Conservation (phyloP, 441 rosid species). For the Hura crepitans region DNA sequence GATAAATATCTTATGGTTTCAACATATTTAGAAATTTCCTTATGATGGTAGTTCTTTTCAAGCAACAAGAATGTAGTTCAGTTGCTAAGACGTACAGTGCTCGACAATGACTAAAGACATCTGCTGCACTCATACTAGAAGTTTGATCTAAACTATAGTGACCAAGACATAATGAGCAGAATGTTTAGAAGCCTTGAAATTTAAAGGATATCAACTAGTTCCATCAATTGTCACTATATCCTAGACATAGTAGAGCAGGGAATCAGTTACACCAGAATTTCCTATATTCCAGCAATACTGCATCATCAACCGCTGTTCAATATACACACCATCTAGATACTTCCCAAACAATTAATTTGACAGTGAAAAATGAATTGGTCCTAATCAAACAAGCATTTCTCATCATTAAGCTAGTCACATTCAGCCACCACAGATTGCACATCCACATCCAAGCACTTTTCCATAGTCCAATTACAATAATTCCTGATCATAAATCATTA, state of each 20-base stretch:
- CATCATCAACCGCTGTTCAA: background rate
- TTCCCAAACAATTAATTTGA: background rate
- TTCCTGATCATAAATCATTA: background rate
- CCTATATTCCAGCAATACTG: conserved; percentile 1
- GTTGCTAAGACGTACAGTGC: background rate
- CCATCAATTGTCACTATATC: background rate
- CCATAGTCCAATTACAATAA: background rate
- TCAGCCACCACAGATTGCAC: background rate
- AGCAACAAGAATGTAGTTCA: conserved; percentile 3
- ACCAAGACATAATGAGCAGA: background rate
- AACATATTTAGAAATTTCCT: background rate
- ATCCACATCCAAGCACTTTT: background rate
- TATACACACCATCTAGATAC: background rate
- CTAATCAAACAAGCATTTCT: background rate
- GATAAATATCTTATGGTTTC: background rate
- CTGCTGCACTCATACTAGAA: background rate
- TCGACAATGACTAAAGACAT: background rate
- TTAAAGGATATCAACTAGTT: background rate
- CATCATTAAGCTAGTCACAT: background rate
- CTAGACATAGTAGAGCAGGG: background rate
- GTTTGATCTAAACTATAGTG: background rate
- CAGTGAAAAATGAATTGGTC: background rate
- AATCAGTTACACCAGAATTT: background rate
- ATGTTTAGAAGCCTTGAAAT: background rate
- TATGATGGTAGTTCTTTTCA: conserved; percentile 4